Evolutionary conservation across 768 basidiomycete species (phyloP), one percentile per base, ranked within the genome.

Genomic region (Termitomyces sp.): DNA sequence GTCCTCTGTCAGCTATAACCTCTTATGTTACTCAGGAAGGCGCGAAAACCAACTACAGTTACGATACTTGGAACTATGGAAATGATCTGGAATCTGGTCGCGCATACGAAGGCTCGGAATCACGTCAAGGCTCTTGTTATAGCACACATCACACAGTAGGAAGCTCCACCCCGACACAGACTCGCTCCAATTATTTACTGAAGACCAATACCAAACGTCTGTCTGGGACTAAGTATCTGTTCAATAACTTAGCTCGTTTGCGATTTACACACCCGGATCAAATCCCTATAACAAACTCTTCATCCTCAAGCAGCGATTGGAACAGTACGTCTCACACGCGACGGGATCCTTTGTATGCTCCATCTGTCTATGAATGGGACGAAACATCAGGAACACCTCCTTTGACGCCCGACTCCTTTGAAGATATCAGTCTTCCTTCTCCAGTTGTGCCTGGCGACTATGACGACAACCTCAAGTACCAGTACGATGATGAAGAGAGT

Each of bases 361-460:
- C 40, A 17, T 55, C 60, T 59, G 47, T 47, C 3, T 60, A 54
- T 42, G 52, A 59, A 0, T 53, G 46, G 53, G 59, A 53, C 25
- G 65, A 66, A n/a, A 54, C 36, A 45, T 47, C 59, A 17, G 61
- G 57, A 54, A 71, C 71, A 9, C 71, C 71, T 45, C 71, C 71
- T 58, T 59, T 72, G 61, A 71, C 71, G 3, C 70, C 71, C 8
- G 71, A 72, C 55, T 65, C 66, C 11, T 43, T 65, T 20, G 64
- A 67, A 25, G 59, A 65, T 11, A 20, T 62, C 42, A 51, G 31
- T 43, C 55, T 65, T 12, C 60, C 62, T 9, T 65, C 69, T 54
- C 61, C 64, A 34, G 36, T 40, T 14, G 25, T 53, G 36, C 59
- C 56, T 42, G 60, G 49, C n/a, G 51, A 54, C 29, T 59, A 61